Evolutionary conservation across 306 rosid species (phyloP).

Genomic region (Medicago truncatula): DNA sequence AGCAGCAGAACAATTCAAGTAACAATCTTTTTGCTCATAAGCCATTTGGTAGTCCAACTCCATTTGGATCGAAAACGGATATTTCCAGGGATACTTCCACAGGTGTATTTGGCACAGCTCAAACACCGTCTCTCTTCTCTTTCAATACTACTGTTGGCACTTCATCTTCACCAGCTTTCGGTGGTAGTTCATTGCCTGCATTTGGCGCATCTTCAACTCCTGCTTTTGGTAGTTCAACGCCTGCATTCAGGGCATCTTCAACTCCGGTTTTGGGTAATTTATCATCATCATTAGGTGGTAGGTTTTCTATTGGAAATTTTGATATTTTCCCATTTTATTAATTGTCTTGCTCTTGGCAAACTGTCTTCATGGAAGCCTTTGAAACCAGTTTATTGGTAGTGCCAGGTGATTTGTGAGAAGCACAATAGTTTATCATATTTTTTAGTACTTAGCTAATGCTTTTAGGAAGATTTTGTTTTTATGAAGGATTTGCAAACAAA

Average conservation of each 20-base stretch:
- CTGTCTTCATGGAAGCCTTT: neutral
- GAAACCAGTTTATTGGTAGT: neutral
- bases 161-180: slow-evolving; percentile 80
- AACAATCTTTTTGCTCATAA: slow-evolving; percentile 82
- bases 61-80: slow-evolving; percentile 81
- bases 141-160: slow-evolving; percentile 60
- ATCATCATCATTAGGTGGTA: slow-evolving; percentile 74
- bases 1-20: slow-evolving; percentile 69
- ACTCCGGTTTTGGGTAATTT: slow-evolving; percentile 73
- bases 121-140: slow-evolving; percentile 74
- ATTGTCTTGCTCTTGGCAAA: neutral
- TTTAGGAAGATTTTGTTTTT: neutral
- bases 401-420: neutral
- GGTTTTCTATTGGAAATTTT: slow-evolving; percentile 27
- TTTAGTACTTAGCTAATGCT: slow-evolving; percentile 15
- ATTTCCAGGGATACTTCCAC: slow-evolving; percentile 83
- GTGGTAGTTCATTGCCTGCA: slow-evolving; percentile 5
- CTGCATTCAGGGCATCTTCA: slow-evolving; percentile 80
- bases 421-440: slow-evolving; percentile 1
- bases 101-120: slow-evolving; percentile 85
- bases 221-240: slow-evolving; percentile 42
- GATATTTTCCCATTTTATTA: neutral
- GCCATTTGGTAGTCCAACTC: slow-evolving; percentile 75
- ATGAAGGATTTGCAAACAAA: neutral
- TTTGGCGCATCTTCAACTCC: too few species aligned